Evolutionary conservation across 352 stramenopile species (phyloP), one percentile per base, ranked within the genome.

Genomic region (Thalassiosira hispida): DNA sequence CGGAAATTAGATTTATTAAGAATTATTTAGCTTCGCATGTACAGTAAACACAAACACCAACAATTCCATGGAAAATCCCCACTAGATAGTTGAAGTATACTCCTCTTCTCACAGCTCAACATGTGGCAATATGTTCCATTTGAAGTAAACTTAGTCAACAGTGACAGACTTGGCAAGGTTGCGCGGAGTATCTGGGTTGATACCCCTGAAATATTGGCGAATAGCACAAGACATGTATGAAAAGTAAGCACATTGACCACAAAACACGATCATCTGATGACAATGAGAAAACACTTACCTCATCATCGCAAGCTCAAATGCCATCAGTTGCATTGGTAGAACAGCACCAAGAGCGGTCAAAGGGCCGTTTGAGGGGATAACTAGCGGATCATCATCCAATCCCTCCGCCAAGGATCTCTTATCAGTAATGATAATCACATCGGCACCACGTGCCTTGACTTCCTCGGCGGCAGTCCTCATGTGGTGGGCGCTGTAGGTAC

Each of bases 161-260:
- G 97, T 99, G 55, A 99, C 96, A 69, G 95, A 95, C 94, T 99
- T 99, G 52, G 97, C 97, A 57, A 99, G 81, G 90, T 99, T 99
- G 66, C 97, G 92, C 47, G 97, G 97, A 71, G 97, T 95, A 86
- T 99, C 97, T 20, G 97, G 96, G 88, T 98, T 97, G 86, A 98
- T 98, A 62, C 96, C 96, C 76, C 74, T 71, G 40, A 60, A 40
- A 42, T 46, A 55, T 57, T 23, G 18, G 31, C 18, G 20, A 51
- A 20, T 56, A 38, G 3, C 12, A 29, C 27, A 63, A 68, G 33
- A 25, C 23, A 69, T 46, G 55, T 57, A 33, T 73, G 9, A 74
- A 7, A 38, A 44, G 23, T 16, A 68, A 35, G 33, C 11, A 65
- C 14, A 31, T 18, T 57, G 18, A 53, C n/a, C n/a, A n/a, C 42